Conservation (phyloP, 2,329 filamentous ascomycete genomes). For the Claviceps cyperi region DNA sequence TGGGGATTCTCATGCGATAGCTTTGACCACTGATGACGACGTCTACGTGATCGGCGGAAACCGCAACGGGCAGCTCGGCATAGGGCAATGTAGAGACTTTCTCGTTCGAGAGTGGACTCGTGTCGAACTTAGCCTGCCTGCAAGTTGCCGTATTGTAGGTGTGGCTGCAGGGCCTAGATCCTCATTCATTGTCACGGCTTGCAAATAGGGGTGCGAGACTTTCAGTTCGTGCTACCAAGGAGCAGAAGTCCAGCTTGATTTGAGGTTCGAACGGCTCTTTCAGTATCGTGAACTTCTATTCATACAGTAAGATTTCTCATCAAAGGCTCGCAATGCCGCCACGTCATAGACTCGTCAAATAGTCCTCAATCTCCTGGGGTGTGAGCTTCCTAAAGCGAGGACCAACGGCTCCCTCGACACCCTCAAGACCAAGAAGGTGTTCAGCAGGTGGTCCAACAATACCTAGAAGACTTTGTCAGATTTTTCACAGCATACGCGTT, state of each 20-base stretch:
- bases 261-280: conserved; percentile 11
- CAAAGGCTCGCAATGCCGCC: conserved; percentile 11
- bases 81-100: conserved; percentile 13
- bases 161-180: conserved; percentile 34
- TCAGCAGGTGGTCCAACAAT: conserved; percentile 92
- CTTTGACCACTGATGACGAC: conserved; percentile 31
- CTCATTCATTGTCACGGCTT: conserved; percentile 32
- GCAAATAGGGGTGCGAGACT: neutral
- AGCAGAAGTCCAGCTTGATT: neutral
- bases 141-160: conserved; percentile 18
- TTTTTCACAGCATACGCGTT: neutral
- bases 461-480: conserved; percentile 34
- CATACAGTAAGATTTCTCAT: conserved; percentile 26
- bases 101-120: conserved; percentile 22
- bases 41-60: conserved; percentile 45
- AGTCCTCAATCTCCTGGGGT: conserved; percentile 98
- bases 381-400: conserved; percentile 88
- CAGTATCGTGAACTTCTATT: conserved; percentile 28
- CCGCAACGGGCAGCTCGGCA: conserved; percentile 43
- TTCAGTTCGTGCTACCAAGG: neutral
- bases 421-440: conserved; percentile 81
- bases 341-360: conserved; percentile 87
- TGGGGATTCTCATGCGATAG: conserved; percentile 44
- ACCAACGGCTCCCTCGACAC: conserved; percentile 69
- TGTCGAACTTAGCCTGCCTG: conserved; percentile 15